A percentile compares a stretch with the other conserved stretches of the same genome.
These are phyloP conservation scores for Talaromyces borbonicus DNA, from an alignment of 495 filamentous ascomycete species.

Conservation along the genomic window DNA sequence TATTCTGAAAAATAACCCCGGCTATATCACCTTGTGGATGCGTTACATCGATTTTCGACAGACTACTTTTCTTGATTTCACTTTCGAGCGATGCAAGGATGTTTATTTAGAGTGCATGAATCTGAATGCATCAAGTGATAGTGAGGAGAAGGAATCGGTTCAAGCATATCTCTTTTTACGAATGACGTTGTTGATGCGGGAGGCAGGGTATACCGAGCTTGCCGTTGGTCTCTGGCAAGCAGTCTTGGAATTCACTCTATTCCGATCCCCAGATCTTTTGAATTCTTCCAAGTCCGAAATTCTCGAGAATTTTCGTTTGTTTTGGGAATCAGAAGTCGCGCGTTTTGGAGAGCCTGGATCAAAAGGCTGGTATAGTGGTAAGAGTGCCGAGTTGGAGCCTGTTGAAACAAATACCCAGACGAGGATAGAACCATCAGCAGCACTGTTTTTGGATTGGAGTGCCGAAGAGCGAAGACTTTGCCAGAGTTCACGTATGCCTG, in stretches of 20 bases:
- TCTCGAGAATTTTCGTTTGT: slow-evolving; percentile 49
- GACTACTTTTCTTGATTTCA: slow-evolving; percentile 55
- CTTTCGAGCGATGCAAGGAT: slow-evolving; percentile 51
- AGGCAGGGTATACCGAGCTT: slow-evolving; percentile 73
- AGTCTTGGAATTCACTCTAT: slow-evolving; percentile 63
- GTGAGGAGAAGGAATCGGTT: slow-evolving; percentile 27
- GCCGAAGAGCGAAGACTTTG: slow-evolving; percentile 44
- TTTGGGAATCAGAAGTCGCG: slow-evolving; percentile 81
- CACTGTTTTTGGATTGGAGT: slow-evolving; percentile 49
- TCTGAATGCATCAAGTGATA: slow-evolving; percentile 27
- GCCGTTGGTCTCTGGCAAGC: slow-evolving; percentile 78
- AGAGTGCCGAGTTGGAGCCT: slow-evolving; percentile 7
- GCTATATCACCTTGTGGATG: slow-evolving; percentile 57
- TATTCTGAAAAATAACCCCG: slow-evolving; percentile 45
- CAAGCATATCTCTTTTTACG: slow-evolving; percentile 68
- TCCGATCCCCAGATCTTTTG: slow-evolving; percentile 29
- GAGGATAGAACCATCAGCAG: slow-evolving; percentile 16
- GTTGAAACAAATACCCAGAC: slow-evolving; percentile 18
- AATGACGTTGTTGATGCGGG: slow-evolving; percentile 59
- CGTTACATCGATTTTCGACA: slow-evolving; percentile 69
- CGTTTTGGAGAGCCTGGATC: slow-evolving; percentile 68
- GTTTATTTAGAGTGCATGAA: slow-evolving; percentile 48
- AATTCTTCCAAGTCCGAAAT: slow-evolving; percentile 8
- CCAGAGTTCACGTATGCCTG: slow-evolving; percentile 45
- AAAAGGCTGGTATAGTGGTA: slow-evolving; percentile 52